Percentiles rank a stretch among this genome's conserved stretches.
These are phyloP conservation scores for Pterulicium gracile DNA, from an alignment of 1,284 basidiomycete species.

Conservation along the genomic window DNA sequence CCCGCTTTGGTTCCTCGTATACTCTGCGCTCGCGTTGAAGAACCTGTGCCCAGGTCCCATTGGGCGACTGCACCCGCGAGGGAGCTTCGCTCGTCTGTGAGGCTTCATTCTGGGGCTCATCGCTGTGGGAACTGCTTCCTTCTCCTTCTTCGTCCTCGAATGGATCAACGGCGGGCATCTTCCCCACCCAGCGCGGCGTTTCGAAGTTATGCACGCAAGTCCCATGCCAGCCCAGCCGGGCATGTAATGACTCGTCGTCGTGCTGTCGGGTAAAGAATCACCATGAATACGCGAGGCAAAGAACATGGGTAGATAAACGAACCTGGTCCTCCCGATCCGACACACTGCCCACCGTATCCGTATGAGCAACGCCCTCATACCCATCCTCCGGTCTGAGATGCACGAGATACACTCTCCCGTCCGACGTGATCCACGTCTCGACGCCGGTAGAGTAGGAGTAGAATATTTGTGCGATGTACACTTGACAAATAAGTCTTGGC, in stretches of 20 bases:
- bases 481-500: conserved; percentile 31
- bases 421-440: conserved; percentile 76
- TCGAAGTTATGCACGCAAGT: conserved; percentile 60
- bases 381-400: conserved; percentile 24
- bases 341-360: conserved; percentile 8
- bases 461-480: conserved; percentile 46
- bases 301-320: not conserved
- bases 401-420: conserved; percentile 71
- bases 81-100: no score
- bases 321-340: conserved; percentile 2
- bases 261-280: not conserved
- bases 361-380: conserved; percentile 9
- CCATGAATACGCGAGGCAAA: not conserved
- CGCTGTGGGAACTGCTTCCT: not conserved
- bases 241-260: conserved; percentile 8
- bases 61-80: not conserved
- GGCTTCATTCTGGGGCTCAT: no score
- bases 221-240: conserved; percentile 43
- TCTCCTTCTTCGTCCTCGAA: conserved; percentile 18
- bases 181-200: conserved; percentile 66
- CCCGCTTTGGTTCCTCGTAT: conserved; percentile 57
- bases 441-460: conserved; percentile 46
- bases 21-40: conserved; percentile 19
- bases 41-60: conserved; percentile 5
- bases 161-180: conserved; percentile 43